Percentiles rank a stretch among this genome's conserved stretches.
Conservation (phyloP, 75 land plant species). For the Gnetum montanum region DNA sequence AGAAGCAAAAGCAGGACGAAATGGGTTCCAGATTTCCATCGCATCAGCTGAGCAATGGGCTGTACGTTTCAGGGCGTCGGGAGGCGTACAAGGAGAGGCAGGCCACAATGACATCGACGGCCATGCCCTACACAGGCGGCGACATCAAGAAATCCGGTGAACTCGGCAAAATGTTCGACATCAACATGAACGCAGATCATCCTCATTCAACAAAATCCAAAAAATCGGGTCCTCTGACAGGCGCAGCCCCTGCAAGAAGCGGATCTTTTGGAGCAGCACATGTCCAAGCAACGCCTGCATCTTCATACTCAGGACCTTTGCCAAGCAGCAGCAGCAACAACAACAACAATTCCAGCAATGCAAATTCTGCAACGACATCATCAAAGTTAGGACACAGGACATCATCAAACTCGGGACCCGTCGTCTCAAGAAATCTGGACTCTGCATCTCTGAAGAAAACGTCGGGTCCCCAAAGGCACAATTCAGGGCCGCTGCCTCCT, state of each 20-base stretch:
- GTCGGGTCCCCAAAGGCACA: conserved; percentile 23
- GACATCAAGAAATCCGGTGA: conserved; percentile 49
- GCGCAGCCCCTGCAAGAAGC: conserved; percentile 36
- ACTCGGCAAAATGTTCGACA: conserved; percentile 50
- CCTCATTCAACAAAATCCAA: conserved; percentile 15
- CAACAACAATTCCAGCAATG: conserved; percentile 10
- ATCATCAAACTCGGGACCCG: conserved; percentile 37
- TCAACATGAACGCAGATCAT: conserved; percentile 31
- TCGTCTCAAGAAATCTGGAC: conserved; percentile 15
- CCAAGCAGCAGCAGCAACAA: conserved; percentile 12
- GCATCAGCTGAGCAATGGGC: conserved; percentile 45
- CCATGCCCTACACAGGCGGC: conserved; percentile 55
- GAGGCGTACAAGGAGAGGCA: conserved; percentile 41
- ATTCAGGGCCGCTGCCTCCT: conserved; percentile 35
- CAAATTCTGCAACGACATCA: too few species aligned
- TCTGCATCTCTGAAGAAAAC: conserved; percentile 4
- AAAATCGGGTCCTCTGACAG: conserved; percentile 27
- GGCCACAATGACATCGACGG: conserved; percentile 36
- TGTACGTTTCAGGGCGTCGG: conserved; percentile 42
- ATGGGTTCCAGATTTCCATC: conserved; percentile 62
- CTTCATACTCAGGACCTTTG: conserved; percentile 40
- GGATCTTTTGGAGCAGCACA: conserved; percentile 30
- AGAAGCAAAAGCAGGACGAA: too few species aligned
- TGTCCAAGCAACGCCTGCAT: too few species aligned
- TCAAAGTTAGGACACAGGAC: too few species aligned